phyloP scores from a whole-genome alignment of 305 asterid species.

The Fraxinus greggii region DNA sequence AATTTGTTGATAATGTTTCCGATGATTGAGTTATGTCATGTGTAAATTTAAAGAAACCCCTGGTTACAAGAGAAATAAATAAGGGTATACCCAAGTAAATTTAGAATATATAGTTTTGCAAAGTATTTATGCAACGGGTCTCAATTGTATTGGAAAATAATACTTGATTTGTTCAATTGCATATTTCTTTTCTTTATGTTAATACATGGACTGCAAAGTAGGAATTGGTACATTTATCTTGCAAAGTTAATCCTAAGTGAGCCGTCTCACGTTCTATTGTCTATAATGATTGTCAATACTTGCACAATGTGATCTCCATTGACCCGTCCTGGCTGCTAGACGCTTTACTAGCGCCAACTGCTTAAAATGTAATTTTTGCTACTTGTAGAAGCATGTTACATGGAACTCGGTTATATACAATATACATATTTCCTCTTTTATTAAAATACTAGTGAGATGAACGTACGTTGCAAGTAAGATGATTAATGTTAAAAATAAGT shows the following conservation, averaged over 20 bases:
- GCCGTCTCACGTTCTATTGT: conserved; percentile 76
- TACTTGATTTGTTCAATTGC: background rate
- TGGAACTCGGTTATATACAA: too few species aligned
- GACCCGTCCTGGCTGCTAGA: conserved; percentile 93
- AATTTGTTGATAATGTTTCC: background rate
- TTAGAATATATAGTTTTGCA: background rate
- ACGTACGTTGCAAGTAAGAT: too few species aligned
- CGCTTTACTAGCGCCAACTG: conserved; percentile 65
- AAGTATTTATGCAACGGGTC: background rate
- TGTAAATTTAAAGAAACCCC: background rate
- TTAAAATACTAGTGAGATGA: too few species aligned
- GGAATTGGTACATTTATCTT: background rate
- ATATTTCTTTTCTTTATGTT: background rate
- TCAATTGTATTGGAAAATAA: background rate
- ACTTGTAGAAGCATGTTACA: too few species aligned
- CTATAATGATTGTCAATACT: conserved; percentile 86
- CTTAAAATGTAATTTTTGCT: background rate
- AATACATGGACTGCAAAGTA: background rate
- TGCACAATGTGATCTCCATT: conserved; percentile 81
- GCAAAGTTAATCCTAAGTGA: conserved; percentile 92
- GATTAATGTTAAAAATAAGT: too few species aligned
- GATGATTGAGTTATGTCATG: background rate
- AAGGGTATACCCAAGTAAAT: background rate
- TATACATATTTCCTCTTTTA: too few species aligned
- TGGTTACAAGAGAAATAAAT: background rate